Evolutionary conservation across 495 filamentous ascomycete species (phyloP), one percentile per base, ranked within the genome.

Genomic region (Letharia lupina): DNA sequence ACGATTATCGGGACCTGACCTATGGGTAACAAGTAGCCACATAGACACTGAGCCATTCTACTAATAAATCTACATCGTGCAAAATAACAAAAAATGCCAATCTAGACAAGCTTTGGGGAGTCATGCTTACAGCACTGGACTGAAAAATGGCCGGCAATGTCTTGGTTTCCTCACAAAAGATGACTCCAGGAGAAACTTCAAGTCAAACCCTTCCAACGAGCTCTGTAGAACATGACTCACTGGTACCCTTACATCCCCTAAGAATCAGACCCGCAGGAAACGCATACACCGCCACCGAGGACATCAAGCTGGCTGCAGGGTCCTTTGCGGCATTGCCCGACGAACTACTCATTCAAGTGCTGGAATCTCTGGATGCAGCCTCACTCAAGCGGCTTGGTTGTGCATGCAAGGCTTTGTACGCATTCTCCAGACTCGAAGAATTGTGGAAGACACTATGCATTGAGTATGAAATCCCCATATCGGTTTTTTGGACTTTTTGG

Each of bases 231-330:
- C 16, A 52, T 66, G 56, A 61, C 58, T 61, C 35, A 54, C 28
- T 60, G 3, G 87, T 96, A 61, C 89, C 89, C 20, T 79, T 80
- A 52, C 94, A 98, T 79, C 93, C 93, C 31, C 78, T 96, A 41
- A 87, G 88, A 52, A 83, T 98, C 69, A 95, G 91, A 71, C 94
- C 94, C 1, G 83, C 86, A 71, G 94, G 94, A 61, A 98, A 98
- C 81, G 87, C 87, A 65, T 89, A 91, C 60, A 79, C 83, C 54
- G 82, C 86, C 58, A 77, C 76, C 13, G 79, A 75, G 41, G 90
- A 90, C 76, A 82, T 92, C 31, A 88, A 91, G 52, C 72, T 77
- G 41, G 80, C 75, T 47, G 79, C 85, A 59, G 93, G 92, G 13
- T 67, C 71, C 4, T 86, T 96, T 68, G 77, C 80, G 48, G 70